Evolutionary conservation across 495 filamentous ascomycete species (phyloP).

Genomic region (Aspergillus sclerotioniger): DNA sequence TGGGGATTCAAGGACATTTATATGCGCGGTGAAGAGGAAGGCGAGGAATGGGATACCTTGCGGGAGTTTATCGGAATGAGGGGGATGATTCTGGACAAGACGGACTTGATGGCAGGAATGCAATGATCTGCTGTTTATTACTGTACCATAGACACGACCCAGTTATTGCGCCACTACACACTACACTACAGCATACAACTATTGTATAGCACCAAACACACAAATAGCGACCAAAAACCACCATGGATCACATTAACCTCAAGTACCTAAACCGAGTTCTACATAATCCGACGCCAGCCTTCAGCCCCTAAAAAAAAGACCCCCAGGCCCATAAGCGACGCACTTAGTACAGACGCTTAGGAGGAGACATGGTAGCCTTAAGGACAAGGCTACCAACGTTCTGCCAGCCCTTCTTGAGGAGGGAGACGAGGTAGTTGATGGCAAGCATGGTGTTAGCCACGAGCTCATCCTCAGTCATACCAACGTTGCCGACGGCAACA

Average conservation of each 20-base stretch:
- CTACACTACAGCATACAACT: not conserved
- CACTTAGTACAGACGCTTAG: constrained; percentile 94
- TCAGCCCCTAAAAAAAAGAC: constrained; percentile 28
- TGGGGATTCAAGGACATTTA: constrained; percentile 87
- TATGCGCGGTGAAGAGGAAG: constrained; percentile 84
- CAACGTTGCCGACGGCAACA: constrained; percentile 97
- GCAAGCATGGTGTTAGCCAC: constrained; percentile 95
- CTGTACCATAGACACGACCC: not conserved
- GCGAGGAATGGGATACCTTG: constrained; percentile 81
- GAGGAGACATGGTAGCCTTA: constrained; percentile 99
- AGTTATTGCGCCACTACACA: too few species aligned
- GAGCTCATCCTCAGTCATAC: constrained; percentile 93
- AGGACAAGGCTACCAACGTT: constrained; percentile 99
- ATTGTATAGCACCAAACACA: constrained; percentile 1
- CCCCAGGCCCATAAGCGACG: constrained; percentile 32
- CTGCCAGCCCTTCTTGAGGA: constrained; percentile 99
- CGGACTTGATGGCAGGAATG: constrained; percentile 90
- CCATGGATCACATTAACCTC: constrained; percentile 39
- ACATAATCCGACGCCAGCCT: constrained; percentile 25
- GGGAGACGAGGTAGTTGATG: constrained; percentile 98
- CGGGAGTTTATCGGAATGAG: constrained; percentile 74
- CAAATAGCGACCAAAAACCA: constrained; percentile 6
- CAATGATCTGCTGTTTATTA: constrained; percentile 41
- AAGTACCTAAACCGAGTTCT: constrained; percentile 30
- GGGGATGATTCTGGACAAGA: constrained; percentile 85